Base-by-base conservation (phyloP, 1,284 basidiomycete genomes). In the Pseudozyma thailandica region DNA sequence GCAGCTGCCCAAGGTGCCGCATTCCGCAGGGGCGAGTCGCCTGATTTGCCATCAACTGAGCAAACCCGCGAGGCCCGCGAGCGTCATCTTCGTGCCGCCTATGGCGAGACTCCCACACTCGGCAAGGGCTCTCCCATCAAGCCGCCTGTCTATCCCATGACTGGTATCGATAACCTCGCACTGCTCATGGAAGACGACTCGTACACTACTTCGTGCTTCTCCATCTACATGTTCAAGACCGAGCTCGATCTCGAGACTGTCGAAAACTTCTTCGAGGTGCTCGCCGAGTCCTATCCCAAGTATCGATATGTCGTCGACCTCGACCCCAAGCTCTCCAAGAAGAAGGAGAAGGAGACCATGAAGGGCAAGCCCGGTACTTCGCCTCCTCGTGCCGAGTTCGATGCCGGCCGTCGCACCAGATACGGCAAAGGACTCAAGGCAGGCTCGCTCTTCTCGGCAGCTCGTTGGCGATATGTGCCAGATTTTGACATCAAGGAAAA, bases 191-290 rank as follows among this genome's bases (percentile, higher is more conserved):
- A 82, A 39, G 71, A 78, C 45, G 77, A 80, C 39, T 49, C 69
- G 15, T 82, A 80, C 64, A 79, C 79, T 37, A 72, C 74, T 23
- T 79, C 72, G 39, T 82, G 80, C 68, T 82, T 77, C 69, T 80
- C 78, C 47, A 79, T 82, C 45, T 82, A 82, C 74, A 66, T 80
- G 58, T 82, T 82, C 72, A 74, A 74, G 41, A 58, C 77, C 25
- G 70, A 71, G 44, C 65, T 82, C 48, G 79, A 81, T 50, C 63
- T 75, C 49, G 61, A 72, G 51, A 81, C 80, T 3, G 72, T 81
- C 46, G 60, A 72, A 30, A 71, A 76, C 46, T 82, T 82, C 54
- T 81, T 82, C 56, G 72, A 79, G 46, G 71, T 74, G 30, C 70
- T 82, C 4, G 74, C 73, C 20, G 61, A 80, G 53, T 70, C 74